Percentiles rank a stretch among this genome's conserved stretches.
Conservation (phyloP, 73 alveolate genomes). For the Halteria grandinella region DNA sequence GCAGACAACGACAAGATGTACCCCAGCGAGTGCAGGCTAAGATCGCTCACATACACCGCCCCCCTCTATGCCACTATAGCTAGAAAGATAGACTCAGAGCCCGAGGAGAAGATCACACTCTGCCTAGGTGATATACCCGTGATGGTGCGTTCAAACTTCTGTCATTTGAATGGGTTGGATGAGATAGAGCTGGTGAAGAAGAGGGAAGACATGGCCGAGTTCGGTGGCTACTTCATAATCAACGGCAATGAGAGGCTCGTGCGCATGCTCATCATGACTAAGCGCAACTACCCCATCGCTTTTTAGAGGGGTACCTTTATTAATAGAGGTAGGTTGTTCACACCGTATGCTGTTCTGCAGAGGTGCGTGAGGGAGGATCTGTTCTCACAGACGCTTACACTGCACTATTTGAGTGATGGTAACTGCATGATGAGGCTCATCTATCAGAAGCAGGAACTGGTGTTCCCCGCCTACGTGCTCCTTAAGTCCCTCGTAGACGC, state of each 20-base stretch:
- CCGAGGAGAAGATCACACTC: conserved; percentile 85
- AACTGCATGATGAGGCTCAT: conserved; percentile 89
- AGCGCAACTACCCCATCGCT: conserved; percentile 98
- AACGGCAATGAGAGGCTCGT: conserved; percentile 97
- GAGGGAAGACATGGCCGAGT: conserved; percentile 95
- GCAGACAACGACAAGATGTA: conserved; percentile 79
- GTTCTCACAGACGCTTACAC: conserved; percentile 91
- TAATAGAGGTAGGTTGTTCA: conserved; percentile 90
- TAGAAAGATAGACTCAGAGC: conserved; percentile 89
- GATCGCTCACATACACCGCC: conserved; percentile 91
- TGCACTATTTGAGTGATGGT: conserved; percentile 98
- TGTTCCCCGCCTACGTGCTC: conserved; percentile 94
- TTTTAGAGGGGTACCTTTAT: conserved; percentile 90
- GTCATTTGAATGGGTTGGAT: conserved; percentile 90
- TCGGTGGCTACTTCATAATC: conserved; percentile 98
- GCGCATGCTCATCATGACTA: conserved; percentile 96
- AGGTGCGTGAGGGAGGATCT: conserved; percentile 98
- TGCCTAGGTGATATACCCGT: conserved; percentile 96
- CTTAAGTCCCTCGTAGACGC: conserved; percentile 88
- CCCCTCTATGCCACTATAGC: conserved; percentile 94
- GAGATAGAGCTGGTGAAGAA: conserved; percentile 86
- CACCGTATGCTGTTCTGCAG: conserved; percentile 95
- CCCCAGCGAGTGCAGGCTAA: conserved; percentile 96
- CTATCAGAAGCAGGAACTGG: conserved; percentile 91
- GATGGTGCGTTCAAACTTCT: conserved; percentile 92